Percentiles rank a stretch among this genome's conserved stretches.
Conservation (phyloP, 495 filamentous ascomycete species). For the Daldinia caldariorum region DNA sequence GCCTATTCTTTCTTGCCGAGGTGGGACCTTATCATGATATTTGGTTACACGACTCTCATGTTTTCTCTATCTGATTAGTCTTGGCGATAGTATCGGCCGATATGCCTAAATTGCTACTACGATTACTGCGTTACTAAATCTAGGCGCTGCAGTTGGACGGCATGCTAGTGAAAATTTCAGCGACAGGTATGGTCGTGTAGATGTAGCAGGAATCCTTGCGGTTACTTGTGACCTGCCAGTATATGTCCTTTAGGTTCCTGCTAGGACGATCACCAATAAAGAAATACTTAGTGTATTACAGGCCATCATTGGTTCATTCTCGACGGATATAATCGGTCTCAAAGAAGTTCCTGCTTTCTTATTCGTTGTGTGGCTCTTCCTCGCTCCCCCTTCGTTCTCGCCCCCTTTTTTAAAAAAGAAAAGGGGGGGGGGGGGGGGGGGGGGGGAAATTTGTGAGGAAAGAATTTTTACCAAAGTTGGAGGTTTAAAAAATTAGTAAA, state of each 20-base stretch:
- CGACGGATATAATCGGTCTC: slow-evolving; percentile 1
- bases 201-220: too few species aligned
- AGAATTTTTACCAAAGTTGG: too few species aligned
- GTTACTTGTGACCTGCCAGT: too few species aligned
- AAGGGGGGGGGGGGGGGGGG: too few species aligned
- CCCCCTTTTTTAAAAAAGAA: too few species aligned
- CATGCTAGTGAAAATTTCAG: background rate
- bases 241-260: too few species aligned
- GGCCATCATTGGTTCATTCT: background rate
- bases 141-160: slow-evolving; percentile 5
- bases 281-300: too few species aligned
- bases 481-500: too few species aligned
- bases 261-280: too few species aligned
- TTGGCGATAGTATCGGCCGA: slow-evolving; percentile 4
- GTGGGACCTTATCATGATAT: slow-evolving; percentile 9
- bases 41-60: slow-evolving; percentile 7
- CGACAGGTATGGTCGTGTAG: background rate
- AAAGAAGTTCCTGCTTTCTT: slow-evolving; percentile 7
- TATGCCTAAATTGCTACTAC: background rate
- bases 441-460: too few species aligned
- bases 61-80: slow-evolving; percentile 8
- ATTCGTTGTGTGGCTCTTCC: background rate
- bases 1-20: background rate
- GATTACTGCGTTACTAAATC: background rate
- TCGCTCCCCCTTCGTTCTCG: too few species aligned